phyloP scores from a whole-genome alignment of 371 early-diverging fungal genomes.

The Mortierella sp. region DNA sequence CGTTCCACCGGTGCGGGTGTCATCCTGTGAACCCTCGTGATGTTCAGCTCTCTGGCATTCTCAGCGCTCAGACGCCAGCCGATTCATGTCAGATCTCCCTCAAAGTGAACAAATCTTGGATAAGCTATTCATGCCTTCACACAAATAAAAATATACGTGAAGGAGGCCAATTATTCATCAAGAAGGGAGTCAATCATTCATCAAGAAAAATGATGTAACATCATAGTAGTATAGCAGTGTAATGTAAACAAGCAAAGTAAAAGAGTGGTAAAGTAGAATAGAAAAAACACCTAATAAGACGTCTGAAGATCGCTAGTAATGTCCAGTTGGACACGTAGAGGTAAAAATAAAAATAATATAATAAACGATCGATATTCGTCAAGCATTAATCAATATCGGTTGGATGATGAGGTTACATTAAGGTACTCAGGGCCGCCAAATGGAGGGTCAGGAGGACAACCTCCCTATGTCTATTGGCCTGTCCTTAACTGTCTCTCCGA shows the following conservation, averaged over 20 bases:
- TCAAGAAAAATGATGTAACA: neutral
- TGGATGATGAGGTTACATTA: neutral
- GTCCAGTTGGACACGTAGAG: neutral
- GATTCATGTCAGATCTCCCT: neutral
- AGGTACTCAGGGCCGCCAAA: neutral
- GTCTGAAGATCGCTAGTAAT: neutral
- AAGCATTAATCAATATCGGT: too few species aligned
- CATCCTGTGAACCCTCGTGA: neutral
- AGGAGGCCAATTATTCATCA: neutral
- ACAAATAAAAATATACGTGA: too few species aligned
- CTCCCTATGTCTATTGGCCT: neutral
- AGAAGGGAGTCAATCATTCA: too few species aligned
- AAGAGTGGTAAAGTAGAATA: too few species aligned
- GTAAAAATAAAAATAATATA: neutral
- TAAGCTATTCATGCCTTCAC: neutral
- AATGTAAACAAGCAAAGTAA: neutral
- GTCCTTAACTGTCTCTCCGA: neutral
- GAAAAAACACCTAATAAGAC: neutral
- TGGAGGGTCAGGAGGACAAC: neutral
- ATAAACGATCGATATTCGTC: too few species aligned
- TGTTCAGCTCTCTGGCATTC: too few species aligned
- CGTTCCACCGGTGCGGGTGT: neutral
- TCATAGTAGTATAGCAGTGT: neutral
- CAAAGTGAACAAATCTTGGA: slow-evolving; percentile 6
- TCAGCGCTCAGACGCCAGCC: neutral